These are phyloP conservation scores for Parathielavia appendiculata DNA, from an alignment of 495 filamentous ascomycete genomes.

Conservation along the genomic window DNA sequence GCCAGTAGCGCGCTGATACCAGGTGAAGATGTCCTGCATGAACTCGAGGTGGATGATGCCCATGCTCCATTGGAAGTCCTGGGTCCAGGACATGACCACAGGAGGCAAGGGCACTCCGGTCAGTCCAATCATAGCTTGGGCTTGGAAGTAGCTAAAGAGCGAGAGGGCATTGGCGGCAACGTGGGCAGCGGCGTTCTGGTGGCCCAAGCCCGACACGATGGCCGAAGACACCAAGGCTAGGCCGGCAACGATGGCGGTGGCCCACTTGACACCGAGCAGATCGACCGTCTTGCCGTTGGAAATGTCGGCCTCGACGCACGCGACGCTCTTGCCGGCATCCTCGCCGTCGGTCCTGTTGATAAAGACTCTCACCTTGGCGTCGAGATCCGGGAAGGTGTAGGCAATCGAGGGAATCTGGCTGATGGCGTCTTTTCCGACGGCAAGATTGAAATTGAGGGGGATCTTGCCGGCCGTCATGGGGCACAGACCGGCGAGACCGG, in stretches of 20 bases:
- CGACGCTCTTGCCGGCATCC: conserved; percentile 53
- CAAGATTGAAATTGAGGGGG: conserved; percentile 65
- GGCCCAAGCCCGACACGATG: conserved; percentile 74
- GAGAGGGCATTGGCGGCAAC: conserved; percentile 92
- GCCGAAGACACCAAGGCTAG: conserved; percentile 79
- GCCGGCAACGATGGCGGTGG: conserved; percentile 85
- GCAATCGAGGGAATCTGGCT: conserved; percentile 73
- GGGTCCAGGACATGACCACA: conserved; percentile 89
- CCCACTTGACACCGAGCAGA: conserved; percentile 83
- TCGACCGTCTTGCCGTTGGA: conserved; percentile 95
- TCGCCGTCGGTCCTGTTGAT: conserved; percentile 60
- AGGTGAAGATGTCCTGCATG: conserved; percentile 83
- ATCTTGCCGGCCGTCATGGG: conserved; percentile 89
- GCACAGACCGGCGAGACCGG: conserved; percentile 71
- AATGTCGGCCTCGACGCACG: conserved; percentile 84
- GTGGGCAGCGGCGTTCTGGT: conserved; percentile 94
- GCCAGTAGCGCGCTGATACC: conserved; percentile 94
- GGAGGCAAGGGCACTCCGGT: conserved; percentile 76
- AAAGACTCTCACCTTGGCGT: conserved; percentile 74
- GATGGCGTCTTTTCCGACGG: conserved; percentile 53
- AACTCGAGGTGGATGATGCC: conserved; percentile 87
- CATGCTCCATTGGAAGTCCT: conserved; percentile 99
- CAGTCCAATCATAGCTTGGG: conserved; percentile 93
- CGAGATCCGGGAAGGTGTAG: conserved; percentile 87
- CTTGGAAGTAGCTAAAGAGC: conserved; percentile 93